A percentile compares a stretch with the other conserved stretches of the same genome.
These are phyloP conservation scores for Chlorella variabilis DNA, from an alignment of 163 green algal species.

Conservation along the genomic window DNA sequence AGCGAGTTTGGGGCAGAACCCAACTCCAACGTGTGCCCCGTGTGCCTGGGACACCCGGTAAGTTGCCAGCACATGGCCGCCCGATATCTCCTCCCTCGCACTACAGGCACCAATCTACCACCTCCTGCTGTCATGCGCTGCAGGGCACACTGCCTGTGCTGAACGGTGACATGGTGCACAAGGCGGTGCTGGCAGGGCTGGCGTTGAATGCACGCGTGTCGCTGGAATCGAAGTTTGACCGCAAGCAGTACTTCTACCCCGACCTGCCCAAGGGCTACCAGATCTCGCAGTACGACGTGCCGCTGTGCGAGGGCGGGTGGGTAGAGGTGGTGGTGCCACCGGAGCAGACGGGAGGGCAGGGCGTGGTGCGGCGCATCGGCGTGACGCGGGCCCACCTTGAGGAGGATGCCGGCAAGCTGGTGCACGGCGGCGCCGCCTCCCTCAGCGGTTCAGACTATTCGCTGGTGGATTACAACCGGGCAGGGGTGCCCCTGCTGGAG, in stretches of 20 bases:
- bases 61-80: too few relatives aligned
- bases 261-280: constrained; percentile 99
- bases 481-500: constrained; percentile 94
- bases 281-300: constrained; percentile 94
- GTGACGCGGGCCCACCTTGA: constrained; percentile 92
- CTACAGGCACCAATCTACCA: too few relatives aligned
- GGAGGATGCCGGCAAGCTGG: constrained; percentile 87
- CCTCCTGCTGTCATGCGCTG: too few relatives aligned
- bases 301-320: constrained; percentile 71
- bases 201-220: constrained; percentile 83
- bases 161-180: constrained; percentile 80
- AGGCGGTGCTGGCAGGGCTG: constrained; percentile 82
- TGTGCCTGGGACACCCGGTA: constrained; percentile 95
- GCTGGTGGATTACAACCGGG: constrained; percentile 95
- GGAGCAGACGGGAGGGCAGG: not conserved
- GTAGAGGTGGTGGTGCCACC: constrained; percentile 48
- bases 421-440: constrained; percentile 62
- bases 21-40: constrained; percentile 94
- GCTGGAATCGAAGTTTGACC: constrained; percentile 91
- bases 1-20: constrained; percentile 73
- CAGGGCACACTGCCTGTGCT: constrained; percentile 85
- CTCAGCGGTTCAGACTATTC: constrained; percentile 72
- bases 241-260: constrained; percentile 99
- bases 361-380: constrained; percentile 56
- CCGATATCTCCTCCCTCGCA: not conserved